phyloP scores from a whole-genome alignment of 495 filamentous ascomycete species.

The Pseudevernia furfuracea region DNA sequence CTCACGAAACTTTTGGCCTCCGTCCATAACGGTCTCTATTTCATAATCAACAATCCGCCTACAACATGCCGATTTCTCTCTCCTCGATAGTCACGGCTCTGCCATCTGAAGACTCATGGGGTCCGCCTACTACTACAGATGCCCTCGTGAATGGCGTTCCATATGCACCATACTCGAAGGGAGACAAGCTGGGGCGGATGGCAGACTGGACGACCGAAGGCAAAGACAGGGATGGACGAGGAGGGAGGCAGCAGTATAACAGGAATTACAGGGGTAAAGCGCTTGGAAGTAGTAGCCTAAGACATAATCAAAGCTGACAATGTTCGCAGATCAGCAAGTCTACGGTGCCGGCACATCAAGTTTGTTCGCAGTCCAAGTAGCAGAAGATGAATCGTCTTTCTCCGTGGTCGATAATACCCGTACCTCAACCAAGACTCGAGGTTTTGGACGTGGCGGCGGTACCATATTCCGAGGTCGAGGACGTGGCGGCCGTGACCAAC shows the following conservation, averaged over 20 bases:
- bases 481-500: constrained; percentile 52
- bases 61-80: constrained; percentile 39
- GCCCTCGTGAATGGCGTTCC: constrained; percentile 89
- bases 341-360: constrained; percentile 85
- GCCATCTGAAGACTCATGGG: constrained; percentile 69
- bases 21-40: background rate
- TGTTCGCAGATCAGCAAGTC: constrained; percentile 74
- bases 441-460: constrained; percentile 77
- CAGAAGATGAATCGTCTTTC: constrained; percentile 95
- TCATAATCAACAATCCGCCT: background rate
- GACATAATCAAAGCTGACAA: constrained; percentile 10
- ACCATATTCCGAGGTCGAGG: constrained; percentile 86
- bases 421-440: constrained; percentile 69
- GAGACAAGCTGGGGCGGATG: constrained; percentile 97
- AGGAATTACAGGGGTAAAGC: constrained; percentile 78
- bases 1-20: constrained; percentile 9
- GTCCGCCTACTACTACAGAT: constrained; percentile 69
- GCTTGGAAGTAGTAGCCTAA: background rate
- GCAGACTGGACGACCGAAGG: constrained; percentile 95
- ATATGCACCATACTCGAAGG: constrained; percentile 95
- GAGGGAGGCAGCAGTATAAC: constrained; percentile 79
- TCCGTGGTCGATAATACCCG: constrained; percentile 94
- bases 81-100: constrained; percentile 53
- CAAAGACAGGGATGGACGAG: constrained; percentile 73
- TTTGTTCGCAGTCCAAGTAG: constrained; percentile 79